Evolutionary conservation across 768 basidiomycete species (phyloP).

Genomic region (Auriscalpium microsporum): DNA sequence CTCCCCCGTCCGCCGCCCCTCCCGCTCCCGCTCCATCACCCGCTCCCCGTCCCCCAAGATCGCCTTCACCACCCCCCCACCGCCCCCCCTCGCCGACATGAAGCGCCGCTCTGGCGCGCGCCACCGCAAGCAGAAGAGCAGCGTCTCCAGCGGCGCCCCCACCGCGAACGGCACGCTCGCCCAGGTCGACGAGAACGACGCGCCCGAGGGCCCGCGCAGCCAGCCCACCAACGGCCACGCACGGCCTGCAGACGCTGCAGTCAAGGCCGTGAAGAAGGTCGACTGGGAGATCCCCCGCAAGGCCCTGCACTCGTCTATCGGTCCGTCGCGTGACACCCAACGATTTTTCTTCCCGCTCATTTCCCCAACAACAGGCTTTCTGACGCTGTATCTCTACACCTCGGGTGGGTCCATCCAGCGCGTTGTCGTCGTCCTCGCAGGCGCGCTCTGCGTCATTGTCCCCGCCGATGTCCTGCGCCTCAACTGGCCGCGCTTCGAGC

Average conservation of each 20-base stretch:
- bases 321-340: constrained; percentile 34
- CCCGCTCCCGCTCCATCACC: constrained; percentile 15
- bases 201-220: constrained; percentile 9
- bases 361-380: constrained; percentile 39
- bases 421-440: constrained; percentile 56
- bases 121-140: constrained; percentile 9
- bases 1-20: constrained; percentile 12
- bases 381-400: constrained; percentile 51
- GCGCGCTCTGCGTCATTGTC: constrained; percentile 56
- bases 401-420: constrained; percentile 37
- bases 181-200: constrained; percentile 10
- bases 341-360: not conserved
- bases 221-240: constrained; percentile 1
- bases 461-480: constrained; percentile 75
- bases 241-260: not conserved
- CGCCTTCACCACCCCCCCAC: constrained; percentile 10
- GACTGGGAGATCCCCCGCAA: constrained; percentile 94
- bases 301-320: constrained; percentile 80
- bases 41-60: constrained; percentile 16
- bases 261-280: constrained; percentile 20
- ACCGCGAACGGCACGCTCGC: constrained; percentile 8
- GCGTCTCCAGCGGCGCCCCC: constrained; percentile 3
- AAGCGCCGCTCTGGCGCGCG: constrained; percentile 13
- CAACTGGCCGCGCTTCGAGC: constrained; percentile 52
- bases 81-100: constrained; percentile 2